phyloP scores from a whole-genome alignment of 495 filamentous ascomycete species.

The Astrothelium subdiscretum region DNA sequence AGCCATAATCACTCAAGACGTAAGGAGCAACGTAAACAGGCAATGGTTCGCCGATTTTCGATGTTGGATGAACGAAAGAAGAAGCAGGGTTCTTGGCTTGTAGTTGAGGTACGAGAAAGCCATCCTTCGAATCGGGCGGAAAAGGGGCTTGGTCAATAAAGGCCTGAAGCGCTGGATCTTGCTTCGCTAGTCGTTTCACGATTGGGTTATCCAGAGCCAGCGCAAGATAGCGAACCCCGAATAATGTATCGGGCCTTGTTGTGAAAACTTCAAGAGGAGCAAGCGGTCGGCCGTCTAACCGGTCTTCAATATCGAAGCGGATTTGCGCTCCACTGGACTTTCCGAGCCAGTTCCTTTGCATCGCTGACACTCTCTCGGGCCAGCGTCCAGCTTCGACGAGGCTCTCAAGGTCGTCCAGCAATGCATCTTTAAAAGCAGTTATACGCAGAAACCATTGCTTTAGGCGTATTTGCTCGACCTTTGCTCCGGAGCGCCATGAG shows the following conservation, averaged over 20 bases:
- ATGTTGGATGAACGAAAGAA: constrained; percentile 37
- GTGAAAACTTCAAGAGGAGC: constrained; percentile 62
- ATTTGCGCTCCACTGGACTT: constrained; percentile 62
- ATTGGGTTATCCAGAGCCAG: constrained; percentile 62
- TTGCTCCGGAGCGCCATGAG: constrained; percentile 81
- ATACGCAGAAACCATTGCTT: constrained; percentile 90
- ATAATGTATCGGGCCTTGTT: constrained; percentile 71
- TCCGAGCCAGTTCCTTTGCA: constrained; percentile 87
- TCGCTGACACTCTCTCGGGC: constrained; percentile 69
- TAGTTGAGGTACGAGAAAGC: constrained; percentile 51
- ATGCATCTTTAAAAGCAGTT: constrained; percentile 60
- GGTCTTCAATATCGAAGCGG: constrained; percentile 46
- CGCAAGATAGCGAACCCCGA: constrained; percentile 74
- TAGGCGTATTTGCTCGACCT: constrained; percentile 65
- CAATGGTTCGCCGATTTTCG: constrained; percentile 40
- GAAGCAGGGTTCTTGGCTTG: constrained; percentile 54
- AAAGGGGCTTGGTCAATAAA: constrained; percentile 56
- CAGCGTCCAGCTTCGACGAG: constrained; percentile 51
- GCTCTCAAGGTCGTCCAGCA: constrained; percentile 59
- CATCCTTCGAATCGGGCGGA: constrained; percentile 61
- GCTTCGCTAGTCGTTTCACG: constrained; percentile 48
- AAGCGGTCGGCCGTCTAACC: not conserved
- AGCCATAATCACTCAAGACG: constrained; percentile 79
- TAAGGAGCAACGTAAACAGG: constrained; percentile 77
- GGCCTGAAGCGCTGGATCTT: constrained; percentile 45